Evolutionary conservation across 495 filamentous ascomycete species (phyloP), one percentile per base, ranked within the genome.

Genomic region (Hypoxylon crocopeplum): DNA sequence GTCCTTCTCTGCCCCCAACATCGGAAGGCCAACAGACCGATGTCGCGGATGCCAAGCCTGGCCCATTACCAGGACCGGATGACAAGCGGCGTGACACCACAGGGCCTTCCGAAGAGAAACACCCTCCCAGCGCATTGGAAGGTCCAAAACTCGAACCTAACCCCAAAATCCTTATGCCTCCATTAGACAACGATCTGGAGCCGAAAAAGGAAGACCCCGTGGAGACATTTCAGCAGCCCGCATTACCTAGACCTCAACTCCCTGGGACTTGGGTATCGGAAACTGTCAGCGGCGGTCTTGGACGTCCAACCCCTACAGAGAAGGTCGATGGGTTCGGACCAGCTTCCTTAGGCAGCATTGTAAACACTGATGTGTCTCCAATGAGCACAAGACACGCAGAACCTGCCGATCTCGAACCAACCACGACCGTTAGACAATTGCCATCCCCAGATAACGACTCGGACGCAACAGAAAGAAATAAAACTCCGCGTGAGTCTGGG

Each of bases 261-360:
- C 87, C 87, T 13, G 87, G 86, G 7, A 80, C 77, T 41, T 89
- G 86, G 87, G 82, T 84, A 25, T 82, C 85, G 12, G 87, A 80
- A 64, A 80, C 79, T 21, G 75, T 77, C 5, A 73, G 72, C 36
- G 64, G 59, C 11, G 66, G 69, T 19, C 62, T 64, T 3, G 69
- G 73, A 19, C 29, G 21, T 2, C 39, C 48, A 27, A 62, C 66
- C 11, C 51, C 73, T 27, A 29, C 41, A 47, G 49, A 56, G 40
- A 54, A 37, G 38, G 41, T 32, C 29, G 38, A 56, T 12, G 58
- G 61, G 19, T 13, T 22, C 48, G 56, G 21, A 33, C 38, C 17
- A 24, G 38, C 40, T 37, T 48, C 25, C 27, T 53, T 34, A 49
- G 45, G 49, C 39, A 44, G 42, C 52, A 48, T 37, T 44, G 41